Percentiles rank a stretch among this genome's conserved stretches.
These are phyloP conservation scores for Purpureocillium takamizusanense DNA, from an alignment of 2,329 filamentous ascomycete genomes.

Conservation along the genomic window DNA sequence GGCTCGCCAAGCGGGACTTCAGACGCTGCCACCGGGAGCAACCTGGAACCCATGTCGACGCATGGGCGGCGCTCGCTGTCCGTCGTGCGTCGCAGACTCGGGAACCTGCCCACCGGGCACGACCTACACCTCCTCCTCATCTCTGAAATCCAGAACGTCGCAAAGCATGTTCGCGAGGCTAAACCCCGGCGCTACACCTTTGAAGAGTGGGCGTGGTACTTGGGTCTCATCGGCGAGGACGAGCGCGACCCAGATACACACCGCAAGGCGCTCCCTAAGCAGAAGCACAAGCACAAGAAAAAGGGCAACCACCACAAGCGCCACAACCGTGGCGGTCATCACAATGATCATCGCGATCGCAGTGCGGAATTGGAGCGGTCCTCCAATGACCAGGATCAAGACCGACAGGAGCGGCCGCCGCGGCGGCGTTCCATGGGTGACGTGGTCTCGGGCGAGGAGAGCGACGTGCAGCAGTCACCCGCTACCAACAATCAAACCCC, in stretches of 20 bases:
- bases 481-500: neutral
- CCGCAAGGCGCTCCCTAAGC: slow-evolving; percentile 24
- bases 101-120: slow-evolving; percentile 30
- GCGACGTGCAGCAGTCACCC: no score
- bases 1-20: neutral
- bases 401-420: no score
- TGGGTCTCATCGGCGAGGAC: slow-evolving; percentile 64
- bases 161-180: slow-evolving; percentile 48
- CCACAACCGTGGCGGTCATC: neutral
- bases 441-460: no score
- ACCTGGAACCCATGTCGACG: slow-evolving; percentile 12
- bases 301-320: neutral
- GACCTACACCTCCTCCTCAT: slow-evolving; percentile 59
- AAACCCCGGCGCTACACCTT: slow-evolving; percentile 62
- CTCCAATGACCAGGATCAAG: no score
- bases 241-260: slow-evolving; percentile 43
- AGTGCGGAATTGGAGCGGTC: no score
- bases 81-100: slow-evolving; percentile 23
- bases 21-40: neutral
- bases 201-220: slow-evolving; percentile 80
- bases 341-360: no score
- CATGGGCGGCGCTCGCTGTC: slow-evolving; percentile 25
- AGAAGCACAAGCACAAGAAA: slow-evolving; percentile 7
- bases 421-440: no score
- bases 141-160: slow-evolving; percentile 59